Evolutionary conservation across 345 rosid species (phyloP), one percentile per base, ranked within the genome.

Genomic region (Salix purpurea): DNA sequence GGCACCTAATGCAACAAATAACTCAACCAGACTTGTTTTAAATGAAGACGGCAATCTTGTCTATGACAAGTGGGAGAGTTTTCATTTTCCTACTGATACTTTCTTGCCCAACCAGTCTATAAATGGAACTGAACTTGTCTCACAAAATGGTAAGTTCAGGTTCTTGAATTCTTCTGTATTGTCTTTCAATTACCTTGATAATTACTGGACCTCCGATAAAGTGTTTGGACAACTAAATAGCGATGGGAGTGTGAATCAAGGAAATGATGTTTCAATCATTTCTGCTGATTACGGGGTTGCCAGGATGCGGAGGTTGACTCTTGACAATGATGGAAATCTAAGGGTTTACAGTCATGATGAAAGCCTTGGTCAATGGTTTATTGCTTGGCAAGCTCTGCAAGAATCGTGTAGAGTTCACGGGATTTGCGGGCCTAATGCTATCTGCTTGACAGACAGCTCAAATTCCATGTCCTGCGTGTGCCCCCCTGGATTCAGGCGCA

Each of bases 321-420:
- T 90, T 40, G 91, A 70, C 37, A 58, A 85, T 37, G 92, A 89
- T 74, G 94, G 92, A 4, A 86, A 86, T 82, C 77, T 90, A 11
- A 84, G 79, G 44, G 58, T 89, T 26, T 82, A 84, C 52, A 87
- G 91, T 65, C 83, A 65, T 30, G 82, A 82, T 74, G 13, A 44
- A 13, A 50, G 18, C 6, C 0, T 0, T 4, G 37, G 37, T 9
- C 5, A 26, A 4, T 89, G 92, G 90, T 61, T 71, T 4, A 58
- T 69, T 24, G 89, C 85, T 66, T 89, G 92, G 94, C 85, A 84
- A 76, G 88, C 92, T 12, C 34, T 80, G 7, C 86, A 85, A 67
- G 91, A 90, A 71, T 50, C 84, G 19, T 90, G 92, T 80, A 32
- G 21, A 64, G 76, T 86, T 72, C 85, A 79, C 24, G 92, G 90